Evolutionary conservation across 1,284 basidiomycete species (phyloP), one percentile per base, ranked within the genome.

Genomic region (Ustilago curta): DNA sequence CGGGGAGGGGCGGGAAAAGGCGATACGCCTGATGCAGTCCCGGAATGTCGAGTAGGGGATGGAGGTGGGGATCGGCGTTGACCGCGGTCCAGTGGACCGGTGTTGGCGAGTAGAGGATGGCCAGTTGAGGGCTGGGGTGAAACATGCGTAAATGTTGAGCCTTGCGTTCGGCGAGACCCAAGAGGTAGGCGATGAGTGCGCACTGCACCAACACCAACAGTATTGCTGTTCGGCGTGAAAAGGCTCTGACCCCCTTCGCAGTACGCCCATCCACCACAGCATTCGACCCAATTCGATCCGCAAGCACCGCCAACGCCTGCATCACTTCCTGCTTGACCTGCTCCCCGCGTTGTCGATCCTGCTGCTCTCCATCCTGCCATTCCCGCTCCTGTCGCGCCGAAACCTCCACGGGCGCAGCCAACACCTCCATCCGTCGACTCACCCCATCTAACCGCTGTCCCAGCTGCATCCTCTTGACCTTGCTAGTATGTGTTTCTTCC

Each of bases 111-210:
- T 50, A 44, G 48, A 56, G 29, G 21, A 44, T 4, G 4, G 23
- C 32, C 37, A 45, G 44, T 2, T 32, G 25, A 6, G 37, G 29
- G 11, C 43, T 12, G 31, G 42, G 23, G 21, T 37, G 32, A 19
- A 43, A 70, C 68, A 70, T 70, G 4, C 68, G 62, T 40, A 65
- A 29, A 27, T 32, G 62, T 16, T 60, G 39, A 5, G 68, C 68
- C 55, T 70, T 65, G 25, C 32, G 21, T 29, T 70, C 68, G 3
- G 68, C 68, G 0, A 70, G 16, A 1, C 39, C 39, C 29, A 70
- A 8, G 2, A 70, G 25, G 5, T 32, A 65, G 8, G 68, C 61
- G 21, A 70, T 58, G 32, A 70, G 12, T 4, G 42, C 49, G 27
- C 58, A 65, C 25, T 70, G 68, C 3, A 48, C 39, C 1, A 65